Percentiles rank a stretch among this genome's conserved stretches.
These are phyloP conservation scores for Coprinellus aureogranulatus DNA, from an alignment of 768 basidiomycete genomes.

Conservation along the genomic window DNA sequence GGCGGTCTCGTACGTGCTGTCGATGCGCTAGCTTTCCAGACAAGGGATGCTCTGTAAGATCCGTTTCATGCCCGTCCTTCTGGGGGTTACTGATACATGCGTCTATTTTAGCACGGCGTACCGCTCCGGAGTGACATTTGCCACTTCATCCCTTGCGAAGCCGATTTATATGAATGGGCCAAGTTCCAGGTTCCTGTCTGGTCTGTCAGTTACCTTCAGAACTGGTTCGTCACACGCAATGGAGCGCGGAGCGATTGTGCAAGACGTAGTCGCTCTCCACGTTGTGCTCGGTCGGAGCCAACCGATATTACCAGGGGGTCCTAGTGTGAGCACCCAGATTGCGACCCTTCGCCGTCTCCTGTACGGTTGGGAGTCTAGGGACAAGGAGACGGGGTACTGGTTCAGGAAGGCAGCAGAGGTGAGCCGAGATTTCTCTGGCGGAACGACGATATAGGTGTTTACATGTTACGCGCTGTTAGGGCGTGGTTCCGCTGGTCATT, in stretches of 20 bases:
- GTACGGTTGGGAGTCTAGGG: slow-evolving; percentile 47
- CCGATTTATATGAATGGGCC: slow-evolving; percentile 38
- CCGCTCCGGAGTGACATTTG: slow-evolving; percentile 63
- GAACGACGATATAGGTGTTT: background rate
- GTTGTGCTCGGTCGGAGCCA: slow-evolving; percentile 47
- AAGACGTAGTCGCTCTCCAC: slow-evolving; percentile 63
- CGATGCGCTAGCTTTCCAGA: slow-evolving; percentile 71
- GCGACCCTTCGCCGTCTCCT: slow-evolving; percentile 61
- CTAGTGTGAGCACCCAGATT: slow-evolving; percentile 68
- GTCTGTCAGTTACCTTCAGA: slow-evolving; percentile 61
- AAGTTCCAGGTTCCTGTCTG: slow-evolving; percentile 48
- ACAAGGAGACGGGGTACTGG: slow-evolving; percentile 50
- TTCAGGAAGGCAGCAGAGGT: slow-evolving; percentile 59
- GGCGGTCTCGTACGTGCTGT: slow-evolving; percentile 60
- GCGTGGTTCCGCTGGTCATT: slow-evolving; percentile 64
- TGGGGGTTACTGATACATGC: slow-evolving; percentile 3
- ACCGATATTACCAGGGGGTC: slow-evolving; percentile 27
- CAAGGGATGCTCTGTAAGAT: slow-evolving; percentile 70
- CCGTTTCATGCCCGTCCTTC: slow-evolving; percentile 1
- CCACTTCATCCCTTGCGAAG: slow-evolving; percentile 48
- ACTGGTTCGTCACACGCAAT: slow-evolving; percentile 58
- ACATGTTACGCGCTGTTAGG: slow-evolving; percentile 32
- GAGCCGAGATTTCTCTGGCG: slow-evolving; percentile 7
- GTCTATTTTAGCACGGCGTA: slow-evolving; percentile 51
- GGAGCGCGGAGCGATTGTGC: slow-evolving; percentile 57